These are phyloP conservation scores for Mortierella sp. DNA, from an alignment of 371 early-diverging fungal genomes.

Conservation along the genomic window DNA sequence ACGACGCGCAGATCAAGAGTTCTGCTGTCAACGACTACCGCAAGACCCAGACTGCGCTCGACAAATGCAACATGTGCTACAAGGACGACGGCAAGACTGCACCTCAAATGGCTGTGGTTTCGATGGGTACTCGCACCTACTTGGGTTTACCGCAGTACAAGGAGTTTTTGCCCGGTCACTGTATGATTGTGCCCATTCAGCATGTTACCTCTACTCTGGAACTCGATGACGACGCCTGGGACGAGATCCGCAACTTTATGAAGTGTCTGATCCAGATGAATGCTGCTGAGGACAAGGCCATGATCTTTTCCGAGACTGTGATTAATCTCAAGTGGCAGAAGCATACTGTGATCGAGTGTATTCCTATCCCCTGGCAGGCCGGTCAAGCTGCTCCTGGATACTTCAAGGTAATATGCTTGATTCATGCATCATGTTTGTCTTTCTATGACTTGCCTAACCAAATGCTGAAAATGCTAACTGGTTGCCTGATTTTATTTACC, in stretches of 20 bases:
- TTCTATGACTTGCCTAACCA: neutral
- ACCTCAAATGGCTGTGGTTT: conserved; percentile 82
- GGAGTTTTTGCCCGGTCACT: conserved; percentile 88
- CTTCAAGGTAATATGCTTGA: conserved; percentile 68
- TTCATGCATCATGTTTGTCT: neutral
- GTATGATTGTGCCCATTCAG: conserved; percentile 91
- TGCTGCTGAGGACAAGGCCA: conserved; percentile 73
- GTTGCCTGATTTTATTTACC: neutral
- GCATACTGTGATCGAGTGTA: conserved; percentile 92
- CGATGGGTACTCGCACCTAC: conserved; percentile 84
- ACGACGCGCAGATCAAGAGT: conserved; percentile 67
- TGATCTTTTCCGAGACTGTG: conserved; percentile 93
- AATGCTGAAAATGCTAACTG: neutral
- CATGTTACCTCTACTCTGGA: conserved; percentile 88
- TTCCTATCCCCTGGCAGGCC: conserved; percentile 87
- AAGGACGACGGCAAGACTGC: conserved; percentile 68
- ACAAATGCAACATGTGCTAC: conserved; percentile 84
- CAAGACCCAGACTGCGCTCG: conserved; percentile 75
- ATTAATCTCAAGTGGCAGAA: conserved; percentile 77
- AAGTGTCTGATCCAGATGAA: conserved; percentile 94
- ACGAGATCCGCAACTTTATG: conserved; percentile 95
- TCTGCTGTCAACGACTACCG: conserved; percentile 70
- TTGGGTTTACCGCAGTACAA: conserved; percentile 83
- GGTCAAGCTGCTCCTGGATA: conserved; percentile 88
- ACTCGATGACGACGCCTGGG: conserved; percentile 94